phyloP scores from a whole-genome alignment of 2,329 filamentous ascomycete genomes.

The Byssoonygena ceratinophila region DNA sequence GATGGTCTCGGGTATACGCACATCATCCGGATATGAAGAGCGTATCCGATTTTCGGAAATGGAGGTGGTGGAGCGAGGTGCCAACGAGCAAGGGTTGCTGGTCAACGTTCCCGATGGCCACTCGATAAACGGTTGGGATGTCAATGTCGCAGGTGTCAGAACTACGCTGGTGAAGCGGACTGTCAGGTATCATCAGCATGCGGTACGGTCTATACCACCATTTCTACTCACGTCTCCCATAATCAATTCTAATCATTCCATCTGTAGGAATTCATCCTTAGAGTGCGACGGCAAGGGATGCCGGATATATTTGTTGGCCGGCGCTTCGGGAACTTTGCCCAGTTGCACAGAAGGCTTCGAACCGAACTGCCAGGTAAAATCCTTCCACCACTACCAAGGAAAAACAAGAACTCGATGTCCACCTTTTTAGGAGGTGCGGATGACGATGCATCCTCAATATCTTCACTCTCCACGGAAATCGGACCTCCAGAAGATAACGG shows the following conservation, averaged over 20 bases:
- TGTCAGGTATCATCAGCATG: conserved; percentile 81
- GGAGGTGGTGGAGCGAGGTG: conserved; percentile 86
- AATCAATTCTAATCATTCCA: not conserved
- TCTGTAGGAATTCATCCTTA: conserved; percentile 70
- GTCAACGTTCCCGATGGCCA: conserved; percentile 84
- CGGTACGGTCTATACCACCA: conserved; percentile 48
- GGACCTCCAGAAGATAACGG: conserved; percentile 36
- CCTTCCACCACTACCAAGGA: conserved; percentile 73
- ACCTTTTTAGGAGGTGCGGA: conserved; percentile 49
- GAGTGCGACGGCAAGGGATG: conserved; percentile 67
- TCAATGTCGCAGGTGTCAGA: conserved; percentile 85
- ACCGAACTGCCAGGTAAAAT: conserved; percentile 85
- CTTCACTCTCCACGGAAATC: conserved; percentile 62
- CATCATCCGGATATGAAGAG: conserved; percentile 94
- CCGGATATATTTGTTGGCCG: conserved; percentile 70
- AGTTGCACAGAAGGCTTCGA: conserved; percentile 66
- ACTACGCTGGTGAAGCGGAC: conserved; percentile 73
- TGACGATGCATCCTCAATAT: conserved; percentile 68
- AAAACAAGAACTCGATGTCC: conserved; percentile 72
- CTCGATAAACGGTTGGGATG: conserved; percentile 89
- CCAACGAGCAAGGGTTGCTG: conserved; percentile 80
- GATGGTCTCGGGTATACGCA: conserved; percentile 97
- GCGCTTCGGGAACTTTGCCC: conserved; percentile 77
- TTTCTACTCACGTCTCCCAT: not conserved
- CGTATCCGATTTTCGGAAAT: conserved; percentile 93